Conservation (phyloP, 23 red algal genomes). For the Gracilaria gracilis region DNA sequence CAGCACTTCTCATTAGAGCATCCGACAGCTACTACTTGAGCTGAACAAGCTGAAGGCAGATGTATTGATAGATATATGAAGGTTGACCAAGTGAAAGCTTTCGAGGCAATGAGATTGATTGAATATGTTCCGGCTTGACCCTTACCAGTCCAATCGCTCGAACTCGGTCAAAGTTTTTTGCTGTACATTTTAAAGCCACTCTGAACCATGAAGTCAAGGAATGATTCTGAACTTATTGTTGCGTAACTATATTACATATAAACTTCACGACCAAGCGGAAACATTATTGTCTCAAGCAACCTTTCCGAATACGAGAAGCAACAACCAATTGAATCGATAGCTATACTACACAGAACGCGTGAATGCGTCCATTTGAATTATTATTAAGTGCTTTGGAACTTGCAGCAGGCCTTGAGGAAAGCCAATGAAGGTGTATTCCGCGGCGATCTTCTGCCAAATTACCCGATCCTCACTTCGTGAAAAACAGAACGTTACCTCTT, state of each 20-base stretch:
- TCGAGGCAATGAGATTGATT: too few relatives aligned
- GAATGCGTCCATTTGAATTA: slow-evolving; percentile 96
- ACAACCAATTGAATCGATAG: slow-evolving; percentile 96
- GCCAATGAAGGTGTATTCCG: too few relatives aligned
- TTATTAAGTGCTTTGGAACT: slow-evolving; percentile 83
- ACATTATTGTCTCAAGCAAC: slow-evolving; percentile 82
- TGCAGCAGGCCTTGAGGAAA: slow-evolving; percentile 93
- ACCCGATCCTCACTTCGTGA: too few relatives aligned
- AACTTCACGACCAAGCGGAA: slow-evolving; percentile 96
- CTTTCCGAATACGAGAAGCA: slow-evolving; percentile 95
- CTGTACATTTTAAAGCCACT: slow-evolving; percentile 84
- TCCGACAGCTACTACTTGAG: too few relatives aligned
- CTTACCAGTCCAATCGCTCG: slow-evolving; percentile 51
- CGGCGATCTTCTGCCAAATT: too few relatives aligned
- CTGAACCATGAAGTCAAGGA: slow-evolving; percentile 95
- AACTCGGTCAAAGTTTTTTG: slow-evolving; percentile 75
- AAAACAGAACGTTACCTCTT: too few relatives aligned
- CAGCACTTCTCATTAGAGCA: too few relatives aligned
- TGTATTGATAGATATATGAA: too few relatives aligned
- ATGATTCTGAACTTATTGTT: slow-evolving; percentile 91
- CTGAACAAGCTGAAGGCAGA: too few relatives aligned
- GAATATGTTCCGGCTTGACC: too few relatives aligned
- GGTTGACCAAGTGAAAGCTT: too few relatives aligned
- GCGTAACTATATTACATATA: slow-evolving; percentile 81
- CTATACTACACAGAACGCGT: slow-evolving; percentile 94